Evolutionary conservation across 2,329 filamentous ascomycete genomes (phyloP).

Genomic region (Phyllosticta citrichinensis): DNA sequence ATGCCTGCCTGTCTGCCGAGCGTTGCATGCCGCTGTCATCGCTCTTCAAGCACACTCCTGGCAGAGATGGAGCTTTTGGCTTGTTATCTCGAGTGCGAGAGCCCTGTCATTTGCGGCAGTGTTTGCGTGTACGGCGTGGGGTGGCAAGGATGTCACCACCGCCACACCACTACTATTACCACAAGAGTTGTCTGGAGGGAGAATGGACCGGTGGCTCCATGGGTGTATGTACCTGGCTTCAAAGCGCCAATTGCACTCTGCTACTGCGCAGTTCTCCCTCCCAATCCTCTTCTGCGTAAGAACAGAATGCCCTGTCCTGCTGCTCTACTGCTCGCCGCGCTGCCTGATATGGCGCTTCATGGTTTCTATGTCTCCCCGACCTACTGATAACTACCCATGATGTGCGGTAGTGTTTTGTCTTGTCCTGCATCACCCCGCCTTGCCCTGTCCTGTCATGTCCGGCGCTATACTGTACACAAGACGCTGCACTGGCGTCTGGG

Average conservation of each 20-base stretch:
- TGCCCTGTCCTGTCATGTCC: neutral
- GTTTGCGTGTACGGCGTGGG: neutral
- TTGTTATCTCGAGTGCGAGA: neutral
- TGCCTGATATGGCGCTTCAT: neutral
- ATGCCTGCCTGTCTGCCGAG: too few species aligned
- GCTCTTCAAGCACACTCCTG: neutral
- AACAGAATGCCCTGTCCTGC: too few species aligned
- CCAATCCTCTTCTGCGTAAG: too few species aligned
- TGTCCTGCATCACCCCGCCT: neutral
- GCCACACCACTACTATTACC: neutral
- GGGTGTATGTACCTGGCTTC: neutral
- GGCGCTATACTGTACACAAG: too few species aligned
- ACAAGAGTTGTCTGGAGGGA: neutral
- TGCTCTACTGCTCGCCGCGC: too few species aligned
- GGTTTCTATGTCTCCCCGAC: neutral
- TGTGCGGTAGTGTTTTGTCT: neutral
- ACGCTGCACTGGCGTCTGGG: too few species aligned
- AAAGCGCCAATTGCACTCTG: too few species aligned
- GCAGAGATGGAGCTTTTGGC: neutral
- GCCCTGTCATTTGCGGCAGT: neutral
- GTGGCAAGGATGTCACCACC: neutral
- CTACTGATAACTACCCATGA: neutral
- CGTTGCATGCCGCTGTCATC: too few species aligned
- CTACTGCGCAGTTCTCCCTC: too few species aligned
- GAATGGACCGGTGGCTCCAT: neutral